Evolutionary conservation across 2,329 filamentous ascomycete species (phyloP).

Genomic region (Sclerotinia glacialis): DNA sequence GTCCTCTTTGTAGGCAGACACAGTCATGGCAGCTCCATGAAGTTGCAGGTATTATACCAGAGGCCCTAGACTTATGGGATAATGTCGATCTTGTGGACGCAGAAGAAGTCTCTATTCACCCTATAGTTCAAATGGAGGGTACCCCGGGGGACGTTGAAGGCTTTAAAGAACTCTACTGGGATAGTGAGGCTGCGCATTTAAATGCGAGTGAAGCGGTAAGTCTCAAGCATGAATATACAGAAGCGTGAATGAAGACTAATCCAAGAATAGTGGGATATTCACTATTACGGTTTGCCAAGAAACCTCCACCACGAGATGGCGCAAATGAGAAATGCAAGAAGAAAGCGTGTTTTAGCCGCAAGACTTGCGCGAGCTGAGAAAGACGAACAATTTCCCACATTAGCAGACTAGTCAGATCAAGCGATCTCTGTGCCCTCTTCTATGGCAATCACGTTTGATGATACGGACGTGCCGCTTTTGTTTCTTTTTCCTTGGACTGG

Average conservation of each 20-base stretch:
- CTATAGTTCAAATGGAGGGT: constrained; percentile 2
- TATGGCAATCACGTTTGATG: not conserved
- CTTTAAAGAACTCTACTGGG: constrained; percentile 9
- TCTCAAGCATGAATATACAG: not conserved
- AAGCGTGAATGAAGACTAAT: not conserved
- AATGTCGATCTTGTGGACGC: constrained; percentile 9
- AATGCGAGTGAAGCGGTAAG: not conserved
- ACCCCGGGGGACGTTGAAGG: not conserved
- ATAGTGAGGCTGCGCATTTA: not conserved
- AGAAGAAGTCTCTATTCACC: not conserved
- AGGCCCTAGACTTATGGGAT: constrained; percentile 26
- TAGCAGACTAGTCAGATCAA: not conserved
- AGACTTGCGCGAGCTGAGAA: not conserved
- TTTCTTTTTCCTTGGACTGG: no score
- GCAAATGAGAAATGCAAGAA: constrained; percentile 15
- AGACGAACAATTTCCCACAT: not conserved
- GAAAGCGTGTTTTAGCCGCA: not conserved
- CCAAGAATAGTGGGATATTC: not conserved
- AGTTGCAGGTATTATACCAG: constrained; percentile 21
- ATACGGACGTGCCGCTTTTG: not conserved
- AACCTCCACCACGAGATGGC: constrained; percentile 4
- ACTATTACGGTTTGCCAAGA: not conserved
- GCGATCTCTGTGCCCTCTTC: not conserved
- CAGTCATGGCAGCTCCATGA: constrained; percentile 11
- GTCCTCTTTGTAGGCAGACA: constrained; percentile 21